phyloP scores from a whole-genome alignment of 768 basidiomycete genomes.

The Lactarius evosmus region DNA sequence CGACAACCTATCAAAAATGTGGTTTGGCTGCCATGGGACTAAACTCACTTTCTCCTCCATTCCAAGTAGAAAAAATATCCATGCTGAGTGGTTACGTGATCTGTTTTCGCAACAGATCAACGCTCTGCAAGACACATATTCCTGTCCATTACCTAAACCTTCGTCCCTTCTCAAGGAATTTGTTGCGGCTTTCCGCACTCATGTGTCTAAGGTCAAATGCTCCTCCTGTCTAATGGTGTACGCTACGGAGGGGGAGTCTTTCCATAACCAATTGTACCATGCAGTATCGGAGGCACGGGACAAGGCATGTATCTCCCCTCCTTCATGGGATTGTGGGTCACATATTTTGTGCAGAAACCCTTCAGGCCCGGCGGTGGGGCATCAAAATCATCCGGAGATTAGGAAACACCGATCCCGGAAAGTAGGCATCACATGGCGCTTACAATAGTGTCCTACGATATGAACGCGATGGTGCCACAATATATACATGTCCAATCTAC shows the following conservation, averaged over 20 bases:
- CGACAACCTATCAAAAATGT: neutral
- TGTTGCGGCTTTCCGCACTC: neutral
- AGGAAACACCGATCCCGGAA: neutral
- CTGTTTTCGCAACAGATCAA: neutral
- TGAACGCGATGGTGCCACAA: too few relatives aligned
- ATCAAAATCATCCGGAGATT: neutral
- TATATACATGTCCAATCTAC: too few relatives aligned
- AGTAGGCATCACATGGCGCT: neutral
- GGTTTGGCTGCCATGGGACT: neutral
- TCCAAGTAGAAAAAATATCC: neutral
- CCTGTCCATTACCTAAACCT: neutral
- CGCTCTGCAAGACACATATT: neutral
- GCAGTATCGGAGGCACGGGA: neutral
- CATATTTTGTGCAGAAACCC: neutral
- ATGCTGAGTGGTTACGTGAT: conserved; percentile 2
- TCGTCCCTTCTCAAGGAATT: neutral
- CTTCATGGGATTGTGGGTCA: neutral
- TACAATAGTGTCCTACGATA: too few relatives aligned
- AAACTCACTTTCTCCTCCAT: neutral
- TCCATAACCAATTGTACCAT: neutral
- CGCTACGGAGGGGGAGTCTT: neutral
- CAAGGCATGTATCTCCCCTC: neutral
- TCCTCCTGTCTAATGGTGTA: neutral
- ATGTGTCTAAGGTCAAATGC: neutral
- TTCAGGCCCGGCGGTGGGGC: neutral